Evolutionary conservation across 208 protist genomes (phyloP), one percentile per base, ranked within the genome.

Genomic region (Kentomonas sorsogonicus): DNA sequence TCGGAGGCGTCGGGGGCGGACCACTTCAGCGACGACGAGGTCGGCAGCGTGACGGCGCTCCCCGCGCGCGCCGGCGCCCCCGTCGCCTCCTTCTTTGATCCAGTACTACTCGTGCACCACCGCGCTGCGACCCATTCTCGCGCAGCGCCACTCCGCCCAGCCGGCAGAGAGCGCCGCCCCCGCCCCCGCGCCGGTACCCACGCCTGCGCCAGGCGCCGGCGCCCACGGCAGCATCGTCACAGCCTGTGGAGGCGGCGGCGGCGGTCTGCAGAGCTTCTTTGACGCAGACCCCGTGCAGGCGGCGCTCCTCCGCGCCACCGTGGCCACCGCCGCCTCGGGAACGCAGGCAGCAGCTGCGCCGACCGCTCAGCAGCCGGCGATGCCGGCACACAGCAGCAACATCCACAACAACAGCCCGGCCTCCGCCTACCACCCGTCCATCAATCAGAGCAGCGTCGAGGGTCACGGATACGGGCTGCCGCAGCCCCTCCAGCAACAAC

Each of bases 291-390:
- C n/a, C n/a, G n/a, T 39, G 48, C 6, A 39, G 48, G 39, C 48
- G 10, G 9, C 39, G 30, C 48, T 40, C 27, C 48, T 29, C n/a
- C 39, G 39, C n/a, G 48, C 11, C 4, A 3, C 48, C 9, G 11
- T 29, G 2, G 29, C 48, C 11, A 39, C 48, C 6, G 9, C 39
- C 27, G 23, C 31, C 2, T 29, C 48, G 27, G 23, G 10, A 7
- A 54, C 23, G 48, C n/a, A 54, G 48, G 11, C 48, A n/a, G n/a
- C 48, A 5, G 23, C 26, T 5, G 26, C 48, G 5, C 6, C 48
- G 7, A 11, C 11, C 11, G 7, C 33, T n/a, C n/a, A 15, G 33
- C 33, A 15, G 33, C 33, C 11, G 33, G 7, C 11, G 7, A 5
- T 38, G 33, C 33, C 11, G 33, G 7, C 11, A 11, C 33, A 11